Base-by-base conservation (phyloP, 305 asterid species). In the Fraxinus angustifolia region DNA sequence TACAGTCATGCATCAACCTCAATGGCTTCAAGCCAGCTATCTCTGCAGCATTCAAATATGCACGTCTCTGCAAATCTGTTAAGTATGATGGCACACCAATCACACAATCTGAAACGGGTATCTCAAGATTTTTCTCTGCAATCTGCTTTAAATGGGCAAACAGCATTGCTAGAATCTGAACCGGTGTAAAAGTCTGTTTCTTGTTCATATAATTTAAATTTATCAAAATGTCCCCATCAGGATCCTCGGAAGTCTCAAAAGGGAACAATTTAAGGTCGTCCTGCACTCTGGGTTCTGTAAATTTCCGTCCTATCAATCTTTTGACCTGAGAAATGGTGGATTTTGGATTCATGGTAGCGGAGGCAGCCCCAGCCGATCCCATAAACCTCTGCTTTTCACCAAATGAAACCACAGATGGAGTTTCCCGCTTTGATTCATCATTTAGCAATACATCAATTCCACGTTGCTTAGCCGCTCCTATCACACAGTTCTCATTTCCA, bases 371-470 rank as follows among this genome's bases (percentile, higher is more conserved):
- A 4, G 95, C 94, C 33, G 89, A 80, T 45, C 99, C 99, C 19
- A 94, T 73, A 84, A 96, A 96, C 93, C 99, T 87, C 86, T 96
- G 98, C 78, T 96, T 96, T 72, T 92, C 97, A 35, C 98, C 98
- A 81, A 96, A 94, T 34, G 99, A 93, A 65, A 94, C 95, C 86
- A 94, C 89, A 0, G 98, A 82, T 0, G 98, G 97, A 21, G 93
- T 96, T 82, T 96, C 99, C 4, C 99, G 91, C 11, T 92, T 88
- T 0, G 99, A 96, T 87, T 96, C 99, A 78, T 93, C 98, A 60
- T 96, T 96, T 84, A 96, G 83, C 84, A 96, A 80, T 34, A 94
- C 97, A 81, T 96, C 99, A 77, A 96, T 88, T 67, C 99, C 98
- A 1, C 95, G 89, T 76, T 93, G 93, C 87, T 89, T 94, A 23